Evolutionary conservation across 768 basidiomycete genomes (phyloP).

Genomic region (Naganishia vishniacii): DNA sequence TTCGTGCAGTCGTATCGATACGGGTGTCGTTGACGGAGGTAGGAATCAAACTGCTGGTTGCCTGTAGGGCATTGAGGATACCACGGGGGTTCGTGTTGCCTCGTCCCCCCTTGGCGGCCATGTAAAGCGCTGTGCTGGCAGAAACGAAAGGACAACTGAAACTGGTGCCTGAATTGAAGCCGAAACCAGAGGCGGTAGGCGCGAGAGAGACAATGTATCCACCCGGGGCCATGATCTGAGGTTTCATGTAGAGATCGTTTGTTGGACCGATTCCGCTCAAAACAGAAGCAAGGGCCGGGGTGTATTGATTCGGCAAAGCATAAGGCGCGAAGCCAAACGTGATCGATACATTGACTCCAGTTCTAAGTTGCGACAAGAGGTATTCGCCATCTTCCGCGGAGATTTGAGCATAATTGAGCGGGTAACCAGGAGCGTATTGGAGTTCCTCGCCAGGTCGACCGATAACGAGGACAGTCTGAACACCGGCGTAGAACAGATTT

Average conservation of each 20-base stretch:
- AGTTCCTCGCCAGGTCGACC: neutral
- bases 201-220: conserved; percentile 23
- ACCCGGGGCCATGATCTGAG: conserved; percentile 57
- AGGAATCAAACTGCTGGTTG: conserved; percentile 33
- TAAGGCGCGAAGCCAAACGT: conserved; percentile 45
- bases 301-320: conserved; percentile 53
- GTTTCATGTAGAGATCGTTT: conserved; percentile 55
- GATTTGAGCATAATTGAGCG: conserved; percentile 37
- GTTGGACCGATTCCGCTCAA: conserved; percentile 61
- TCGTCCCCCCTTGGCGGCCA: conserved; percentile 36
- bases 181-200: conserved; percentile 20
- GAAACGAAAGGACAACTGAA: conserved; percentile 35
- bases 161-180: conserved; percentile 32
- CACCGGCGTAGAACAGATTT: conserved; percentile 22
- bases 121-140: conserved; percentile 48
- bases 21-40: conserved; percentile 32
- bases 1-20: conserved; percentile 39
- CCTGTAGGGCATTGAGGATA: conserved; percentile 36
- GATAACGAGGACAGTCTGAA: conserved; percentile 20
- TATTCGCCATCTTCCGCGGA: conserved; percentile 39
- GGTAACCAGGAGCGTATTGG: conserved; percentile 22
- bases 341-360: conserved; percentile 30
- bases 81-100: conserved; percentile 31
- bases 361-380: conserved; percentile 32
- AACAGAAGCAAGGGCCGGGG: conserved; percentile 57